Base-by-base conservation (phyloP, 768 basidiomycete genomes). In the Termitomyces bulborhizus region DNA sequence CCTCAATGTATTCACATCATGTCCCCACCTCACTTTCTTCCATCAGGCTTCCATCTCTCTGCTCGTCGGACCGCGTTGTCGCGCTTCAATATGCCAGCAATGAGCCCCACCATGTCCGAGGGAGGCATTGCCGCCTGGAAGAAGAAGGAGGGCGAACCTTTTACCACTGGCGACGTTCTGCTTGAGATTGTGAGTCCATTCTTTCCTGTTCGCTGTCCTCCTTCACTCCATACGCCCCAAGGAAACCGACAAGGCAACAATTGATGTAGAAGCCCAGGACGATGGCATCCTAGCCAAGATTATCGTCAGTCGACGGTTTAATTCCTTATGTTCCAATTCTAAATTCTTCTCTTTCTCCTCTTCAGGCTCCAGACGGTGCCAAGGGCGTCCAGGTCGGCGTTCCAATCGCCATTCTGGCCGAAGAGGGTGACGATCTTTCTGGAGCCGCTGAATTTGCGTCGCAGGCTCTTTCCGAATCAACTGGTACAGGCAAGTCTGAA, bases 201-300 rank as follows among this genome's bases (percentile, higher is more conserved):
- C 46, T 36, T 41, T n/a, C 43, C 12, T 24, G 12, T 21, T 34
- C 47, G 16, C 29, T 27, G 49, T 58, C 48, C 57, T 62, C 57
- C 61, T 40, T 56, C 55, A 40, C 45, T 55, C 55, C 52, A 42
- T 56, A 46, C 41, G 16, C 34, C 13, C 59, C n/a, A n/a, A 96
- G 93, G 97, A 99, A 87, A 99, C 97, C 52, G 97, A 99, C 86
- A 99, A 99, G 81, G 96, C 97, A 21, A 95, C 94, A 46, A 98
- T 99, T 72, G 97, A 99, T 74, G 96, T 99, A 36, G 97, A 99
- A 74, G 93, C 97, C 8, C 95, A 95, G 75, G 97, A 98, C 42
- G 97, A 99, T 63, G 97, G 97, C 62, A 74, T 98, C 60, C 76
- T 99, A 57, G 95, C 90, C 50, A 98, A 98, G 82, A 97, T 99